Evolutionary conservation across 495 filamentous ascomycete species (phyloP).

Genomic region (Neurospora hispaniola): DNA sequence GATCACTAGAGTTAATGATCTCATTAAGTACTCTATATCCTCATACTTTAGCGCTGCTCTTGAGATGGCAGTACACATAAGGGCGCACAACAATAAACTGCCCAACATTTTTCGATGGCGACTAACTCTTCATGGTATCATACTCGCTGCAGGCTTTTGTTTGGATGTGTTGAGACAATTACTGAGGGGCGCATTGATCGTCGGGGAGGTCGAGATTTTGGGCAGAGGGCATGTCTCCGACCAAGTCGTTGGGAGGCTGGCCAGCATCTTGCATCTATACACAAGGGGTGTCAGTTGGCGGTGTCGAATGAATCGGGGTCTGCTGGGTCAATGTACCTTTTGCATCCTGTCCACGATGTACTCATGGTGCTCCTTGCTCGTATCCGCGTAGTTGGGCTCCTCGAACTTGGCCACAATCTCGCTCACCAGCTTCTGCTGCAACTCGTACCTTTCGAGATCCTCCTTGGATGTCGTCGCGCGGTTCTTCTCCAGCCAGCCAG

Average conservation of each 20-base stretch:
- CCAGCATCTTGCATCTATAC: slow-evolving; percentile 88
- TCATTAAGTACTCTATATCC: background rate
- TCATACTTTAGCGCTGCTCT: background rate
- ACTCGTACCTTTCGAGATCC: slow-evolving; percentile 68
- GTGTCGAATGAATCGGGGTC: background rate
- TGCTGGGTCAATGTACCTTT: slow-evolving; percentile 49
- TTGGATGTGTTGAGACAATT: slow-evolving; percentile 9
- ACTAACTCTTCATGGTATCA: background rate
- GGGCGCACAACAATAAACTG: background rate
- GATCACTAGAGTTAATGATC: background rate
- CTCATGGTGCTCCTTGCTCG: slow-evolving; percentile 70
- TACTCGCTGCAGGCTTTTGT: background rate
- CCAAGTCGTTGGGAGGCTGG: slow-evolving; percentile 77
- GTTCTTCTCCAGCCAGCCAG: slow-evolving; percentile 76
- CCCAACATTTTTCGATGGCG: background rate
- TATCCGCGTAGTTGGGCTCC: slow-evolving; percentile 63
- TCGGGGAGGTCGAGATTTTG: slow-evolving; percentile 64
- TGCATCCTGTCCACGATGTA: slow-evolving; percentile 97
- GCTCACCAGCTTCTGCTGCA: slow-evolving; percentile 69
- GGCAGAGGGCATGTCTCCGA: slow-evolving; percentile 75
- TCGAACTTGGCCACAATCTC: slow-evolving; percentile 90
- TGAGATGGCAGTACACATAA: background rate
- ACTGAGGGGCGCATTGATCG: slow-evolving; percentile 64
- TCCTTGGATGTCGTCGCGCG: slow-evolving; percentile 47
- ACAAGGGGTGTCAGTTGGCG: background rate